Conservation (phyloP, 2,329 filamentous ascomycete genomes). For the Lachnellula arida region DNA sequence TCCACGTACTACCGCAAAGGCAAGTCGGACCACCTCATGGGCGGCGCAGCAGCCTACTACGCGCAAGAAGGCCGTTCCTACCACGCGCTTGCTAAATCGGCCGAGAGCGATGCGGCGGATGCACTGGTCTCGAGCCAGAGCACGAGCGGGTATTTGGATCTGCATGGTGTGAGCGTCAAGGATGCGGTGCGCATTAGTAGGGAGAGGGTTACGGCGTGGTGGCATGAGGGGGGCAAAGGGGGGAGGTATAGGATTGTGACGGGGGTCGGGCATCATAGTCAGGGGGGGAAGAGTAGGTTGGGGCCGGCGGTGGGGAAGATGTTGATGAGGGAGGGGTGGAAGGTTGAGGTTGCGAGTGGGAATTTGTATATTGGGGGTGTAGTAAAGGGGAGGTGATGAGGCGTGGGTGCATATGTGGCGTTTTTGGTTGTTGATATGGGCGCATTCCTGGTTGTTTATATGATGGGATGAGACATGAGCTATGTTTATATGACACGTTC, state of each 20-base stretch:
- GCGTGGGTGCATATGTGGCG: background rate
- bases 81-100: constrained; percentile 50
- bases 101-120: constrained; percentile 65
- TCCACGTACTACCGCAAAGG: constrained; percentile 53
- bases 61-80: constrained; percentile 64
- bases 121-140: constrained; percentile 65
- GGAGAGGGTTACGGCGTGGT: constrained; percentile 67
- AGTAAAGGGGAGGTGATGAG: constrained; percentile 14
- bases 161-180: constrained; percentile 78
- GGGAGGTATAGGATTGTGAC: constrained; percentile 70
- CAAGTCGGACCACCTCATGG: constrained; percentile 68
- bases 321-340: constrained; percentile 78
- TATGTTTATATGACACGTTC: background rate
- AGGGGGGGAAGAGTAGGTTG: constrained; percentile 68
- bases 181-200: constrained; percentile 77
- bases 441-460: background rate
- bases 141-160: constrained; percentile 56
- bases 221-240: constrained; percentile 53
- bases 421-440: too few species aligned
- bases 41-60: constrained; percentile 73
- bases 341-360: constrained; percentile 66
- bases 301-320: constrained; percentile 75
- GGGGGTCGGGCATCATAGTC: constrained; percentile 73
- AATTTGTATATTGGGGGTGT: constrained; percentile 64
- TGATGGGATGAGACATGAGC: background rate